A percentile compares a stretch with the other conserved stretches of the same genome.
Evolutionary conservation across 306 rosid species (phyloP).

Genomic region (Quercus gilva): DNA sequence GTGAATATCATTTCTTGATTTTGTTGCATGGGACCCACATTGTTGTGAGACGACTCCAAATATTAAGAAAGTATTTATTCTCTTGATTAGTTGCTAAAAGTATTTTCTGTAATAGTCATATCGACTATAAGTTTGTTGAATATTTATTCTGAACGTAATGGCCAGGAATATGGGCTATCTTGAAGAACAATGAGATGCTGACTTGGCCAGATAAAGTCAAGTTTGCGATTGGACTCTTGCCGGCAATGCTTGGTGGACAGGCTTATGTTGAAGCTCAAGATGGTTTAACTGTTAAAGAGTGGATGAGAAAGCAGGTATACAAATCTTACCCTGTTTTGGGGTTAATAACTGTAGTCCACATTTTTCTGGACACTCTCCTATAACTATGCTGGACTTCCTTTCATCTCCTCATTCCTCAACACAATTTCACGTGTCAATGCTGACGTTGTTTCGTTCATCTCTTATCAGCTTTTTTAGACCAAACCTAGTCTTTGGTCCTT

Average conservation of each 20-base stretch:
- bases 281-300: slow-evolving; percentile 71
- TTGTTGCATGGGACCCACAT: too few species aligned
- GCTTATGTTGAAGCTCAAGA: slow-evolving; percentile 96
- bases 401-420: too few species aligned
- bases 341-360: too few species aligned
- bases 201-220: slow-evolving; percentile 96
- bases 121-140: neutral
- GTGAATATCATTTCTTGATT: too few species aligned
- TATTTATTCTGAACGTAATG: slow-evolving; percentile 22
- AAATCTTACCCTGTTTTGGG: too few species aligned
- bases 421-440: too few species aligned
- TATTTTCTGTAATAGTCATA: neutral
- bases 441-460: too few species aligned
- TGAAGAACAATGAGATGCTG: slow-evolving; percentile 94
- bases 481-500: too few species aligned
- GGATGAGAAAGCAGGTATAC: slow-evolving; percentile 93
- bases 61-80: neutral
- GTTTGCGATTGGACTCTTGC: slow-evolving; percentile 94
- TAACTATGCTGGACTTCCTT: too few species aligned
- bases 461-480: too few species aligned
- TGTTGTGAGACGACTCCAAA: neutral
- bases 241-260: slow-evolving; percentile 97
- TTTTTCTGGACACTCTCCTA: too few species aligned
- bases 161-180: slow-evolving; percentile 93
- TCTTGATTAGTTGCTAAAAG: neutral